These are phyloP conservation scores for Puccinellia tenuiflora DNA, from an alignment of 176 grass and related monocot genomes.

Conservation along the genomic window DNA sequence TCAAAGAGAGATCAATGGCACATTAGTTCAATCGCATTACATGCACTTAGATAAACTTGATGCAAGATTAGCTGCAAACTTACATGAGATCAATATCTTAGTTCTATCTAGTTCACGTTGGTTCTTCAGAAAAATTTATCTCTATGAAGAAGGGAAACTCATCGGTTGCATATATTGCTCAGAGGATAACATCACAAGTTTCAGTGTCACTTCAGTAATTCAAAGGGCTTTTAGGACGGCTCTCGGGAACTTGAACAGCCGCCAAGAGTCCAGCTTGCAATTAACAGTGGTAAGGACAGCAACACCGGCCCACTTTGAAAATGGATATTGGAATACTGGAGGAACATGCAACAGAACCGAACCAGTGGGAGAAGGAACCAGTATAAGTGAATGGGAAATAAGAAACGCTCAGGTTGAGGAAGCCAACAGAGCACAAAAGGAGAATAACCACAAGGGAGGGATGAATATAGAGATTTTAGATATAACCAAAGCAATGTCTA, in stretches of 20 bases:
- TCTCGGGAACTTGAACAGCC: constrained; percentile 34
- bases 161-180: constrained; percentile 63
- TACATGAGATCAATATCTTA: constrained; percentile 46
- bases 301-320: constrained; percentile 65
- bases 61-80: constrained; percentile 38
- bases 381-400: constrained; percentile 42
- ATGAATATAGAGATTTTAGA: constrained; percentile 41
- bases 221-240: constrained; percentile 38
- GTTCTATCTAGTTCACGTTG: constrained; percentile 54
- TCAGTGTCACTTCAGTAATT: constrained; percentile 39
- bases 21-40: constrained; percentile 32
- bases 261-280: constrained; percentile 28
- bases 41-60: constrained; percentile 70
- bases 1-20: constrained; percentile 56
- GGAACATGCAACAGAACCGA: constrained; percentile 66
- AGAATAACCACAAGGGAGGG: background rate
- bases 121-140: constrained; percentile 62
- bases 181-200: constrained; percentile 44
- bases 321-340: constrained; percentile 62
- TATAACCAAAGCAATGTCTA: constrained; percentile 45
- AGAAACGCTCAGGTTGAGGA: constrained; percentile 62
- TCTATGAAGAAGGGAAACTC: constrained; percentile 44
- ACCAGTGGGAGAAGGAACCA: constrained; percentile 18
- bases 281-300: constrained; percentile 60
- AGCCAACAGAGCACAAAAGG: constrained; percentile 20